Base-by-base conservation (phyloP, 2,329 filamentous ascomycete genomes). In the Ophidiomyces ophidiicola region DNA sequence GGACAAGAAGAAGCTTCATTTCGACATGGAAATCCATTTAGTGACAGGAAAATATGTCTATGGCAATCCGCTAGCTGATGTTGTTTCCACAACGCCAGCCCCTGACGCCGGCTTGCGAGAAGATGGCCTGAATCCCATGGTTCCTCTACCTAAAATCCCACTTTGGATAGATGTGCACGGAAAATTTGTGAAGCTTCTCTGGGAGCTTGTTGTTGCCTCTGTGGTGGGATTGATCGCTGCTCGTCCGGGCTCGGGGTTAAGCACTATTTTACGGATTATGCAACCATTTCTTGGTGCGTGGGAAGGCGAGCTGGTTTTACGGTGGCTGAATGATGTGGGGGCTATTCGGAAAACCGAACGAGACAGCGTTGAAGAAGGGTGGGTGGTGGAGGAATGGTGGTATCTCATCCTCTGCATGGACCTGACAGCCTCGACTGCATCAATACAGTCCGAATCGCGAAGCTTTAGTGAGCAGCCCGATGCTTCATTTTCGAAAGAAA, bases 161-260 rank as follows among this genome's bases (percentile, higher is more conserved):
- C 38, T 68, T 10, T 71, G 68, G 68, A 56, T 62, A 38, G 66
- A 69, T 46, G 65, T 70, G 35, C 62, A 69, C 39, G 60, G 58
- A 1, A 50, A 57, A 10, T 46, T 63, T 8, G 50, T 59, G 3
- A 45, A 48, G 8, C 32, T 49, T 5, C 47, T 60, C 14, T 71
- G 68, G 68, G 57, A 65, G 7, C 51, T 59, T 35, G 57, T 59
- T 7, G 43, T 66, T 8, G 58, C 55, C 1, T 58, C 62, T 3
- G 56, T 67, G 3, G 41, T 69, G 3, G 60, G 64, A 1, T 52
- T 60, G n/a, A 42, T 69, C 10, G 57, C 58, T 6, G 49, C 59
- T 7, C 50, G 66, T 4, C 62, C 66, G 4, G 66, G 66, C 0
- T 47, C 63, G 15, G 55, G 47, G 6, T 53, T 57, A 1, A 41